These are phyloP conservation scores for Blastobotrys peoriensis DNA, from an alignment of 805 yeast species.

Conservation along the genomic window DNA sequence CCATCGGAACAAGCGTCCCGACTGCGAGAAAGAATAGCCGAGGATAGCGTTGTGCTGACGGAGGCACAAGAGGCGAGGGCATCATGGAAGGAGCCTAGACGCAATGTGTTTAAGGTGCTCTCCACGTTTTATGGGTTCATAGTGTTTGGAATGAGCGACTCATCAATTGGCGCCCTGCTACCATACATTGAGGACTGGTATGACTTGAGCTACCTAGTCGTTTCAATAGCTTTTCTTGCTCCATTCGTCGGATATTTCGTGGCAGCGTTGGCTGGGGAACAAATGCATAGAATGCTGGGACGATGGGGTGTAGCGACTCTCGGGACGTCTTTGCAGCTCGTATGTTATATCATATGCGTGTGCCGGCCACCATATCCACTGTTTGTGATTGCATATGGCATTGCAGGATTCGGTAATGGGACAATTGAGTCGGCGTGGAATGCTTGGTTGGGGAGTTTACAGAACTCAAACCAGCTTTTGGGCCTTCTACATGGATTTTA, in stretches of 20 bases:
- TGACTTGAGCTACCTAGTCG: slow-evolving; percentile 40
- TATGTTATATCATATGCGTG: slow-evolving; percentile 36
- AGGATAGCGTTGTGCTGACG: no score
- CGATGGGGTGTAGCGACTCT: slow-evolving; percentile 39
- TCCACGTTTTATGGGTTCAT: slow-evolving; percentile 30
- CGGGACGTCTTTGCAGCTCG: slow-evolving; percentile 33
- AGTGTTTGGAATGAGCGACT: slow-evolving; percentile 53
- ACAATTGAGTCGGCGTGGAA: slow-evolving; percentile 50
- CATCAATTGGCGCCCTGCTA: slow-evolving; percentile 53
- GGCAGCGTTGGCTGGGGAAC: slow-evolving; percentile 46
- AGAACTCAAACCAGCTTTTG: slow-evolving; percentile 50
- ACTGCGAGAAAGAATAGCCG: no score
- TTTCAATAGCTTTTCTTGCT: slow-evolving; percentile 47
- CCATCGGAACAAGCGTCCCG: no score
- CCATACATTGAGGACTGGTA: slow-evolving; percentile 48
- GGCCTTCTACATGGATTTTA: slow-evolving; percentile 63
- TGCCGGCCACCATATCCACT: slow-evolving; percentile 39
- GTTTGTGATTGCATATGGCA: slow-evolving; percentile 35
- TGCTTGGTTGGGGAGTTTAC: slow-evolving; percentile 42
- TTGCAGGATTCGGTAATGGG: slow-evolving; percentile 54
- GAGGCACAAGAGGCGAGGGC: no score
- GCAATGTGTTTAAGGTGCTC: slow-evolving; percentile 9
- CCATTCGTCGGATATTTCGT: slow-evolving; percentile 50
- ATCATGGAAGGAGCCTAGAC: slow-evolving; percentile 16
- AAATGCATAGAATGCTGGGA: slow-evolving; percentile 40